These are phyloP conservation scores for Barnettozyma sp. DNA, from an alignment of 805 yeast species.

Conservation along the genomic window DNA sequence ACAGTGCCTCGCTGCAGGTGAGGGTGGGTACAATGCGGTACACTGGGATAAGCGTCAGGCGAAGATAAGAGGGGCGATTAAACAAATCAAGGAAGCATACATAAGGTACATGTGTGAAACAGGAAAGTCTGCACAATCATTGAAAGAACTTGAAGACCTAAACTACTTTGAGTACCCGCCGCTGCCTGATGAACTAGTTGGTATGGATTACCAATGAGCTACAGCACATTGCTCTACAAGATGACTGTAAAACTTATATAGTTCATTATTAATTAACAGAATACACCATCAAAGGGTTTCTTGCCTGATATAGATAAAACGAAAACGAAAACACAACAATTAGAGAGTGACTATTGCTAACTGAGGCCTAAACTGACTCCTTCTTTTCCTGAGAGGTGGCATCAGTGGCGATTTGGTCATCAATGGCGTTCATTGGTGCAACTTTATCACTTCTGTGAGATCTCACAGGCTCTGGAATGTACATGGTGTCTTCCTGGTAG, in stretches of 20 bases:
- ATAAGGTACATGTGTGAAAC: constrained; percentile 31
- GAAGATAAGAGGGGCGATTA: constrained; percentile 36
- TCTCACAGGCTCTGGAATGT: constrained; percentile 74
- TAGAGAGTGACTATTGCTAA: not conserved
- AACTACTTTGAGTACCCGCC: constrained; percentile 30
- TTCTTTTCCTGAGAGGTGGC: constrained; percentile 7
- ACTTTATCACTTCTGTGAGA: constrained; percentile 34
- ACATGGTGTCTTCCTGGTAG: constrained; percentile 55
- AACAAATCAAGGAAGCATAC: constrained; percentile 39
- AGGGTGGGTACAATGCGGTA: constrained; percentile 42
- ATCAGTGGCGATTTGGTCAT: constrained; percentile 26
- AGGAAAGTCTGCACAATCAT: constrained; percentile 32
- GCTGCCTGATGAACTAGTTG: not conserved
- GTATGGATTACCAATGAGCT: not conserved
- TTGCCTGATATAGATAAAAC: not conserved
- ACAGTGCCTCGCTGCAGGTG: constrained; percentile 31
- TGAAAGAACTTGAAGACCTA: constrained; percentile 34
- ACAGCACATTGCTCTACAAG: not conserved
- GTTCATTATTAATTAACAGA: not conserved
- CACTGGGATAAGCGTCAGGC: constrained; percentile 45
- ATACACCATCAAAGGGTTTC: not conserved
- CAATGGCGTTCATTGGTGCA: constrained; percentile 26
- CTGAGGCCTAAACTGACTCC: not conserved
- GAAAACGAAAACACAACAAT: not conserved
- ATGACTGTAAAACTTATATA: not conserved